These are phyloP conservation scores for Pythium pyrilobum DNA, from an alignment of 352 stramenopile genomes.

Conservation along the genomic window DNA sequence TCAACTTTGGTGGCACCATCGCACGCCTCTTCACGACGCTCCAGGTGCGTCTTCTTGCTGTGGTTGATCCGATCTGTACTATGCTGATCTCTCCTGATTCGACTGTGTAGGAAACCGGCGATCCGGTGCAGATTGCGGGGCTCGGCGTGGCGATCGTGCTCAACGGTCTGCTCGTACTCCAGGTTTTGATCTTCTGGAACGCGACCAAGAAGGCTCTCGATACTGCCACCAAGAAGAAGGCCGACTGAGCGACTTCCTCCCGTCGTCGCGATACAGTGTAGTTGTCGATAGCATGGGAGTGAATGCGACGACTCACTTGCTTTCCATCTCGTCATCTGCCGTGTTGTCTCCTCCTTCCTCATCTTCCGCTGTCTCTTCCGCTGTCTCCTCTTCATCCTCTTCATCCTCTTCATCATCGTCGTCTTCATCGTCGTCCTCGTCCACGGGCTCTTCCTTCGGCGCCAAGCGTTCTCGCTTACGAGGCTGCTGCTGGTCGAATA, in stretches of 20 bases:
- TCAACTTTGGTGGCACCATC: constrained; percentile 77
- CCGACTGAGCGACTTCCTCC: constrained; percentile 43
- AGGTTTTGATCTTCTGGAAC: constrained; percentile 79
- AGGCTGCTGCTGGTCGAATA: constrained; percentile 60
- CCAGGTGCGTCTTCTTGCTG: constrained; percentile 28
- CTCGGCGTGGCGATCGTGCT: constrained; percentile 72
- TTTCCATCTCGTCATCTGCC: neutral
- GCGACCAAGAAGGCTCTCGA: constrained; percentile 73
- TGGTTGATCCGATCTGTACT: neutral
- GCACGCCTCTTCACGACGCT: constrained; percentile 86
- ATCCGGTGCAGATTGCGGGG: constrained; percentile 60
- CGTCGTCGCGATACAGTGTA: no score
- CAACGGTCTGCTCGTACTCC: constrained; percentile 72
- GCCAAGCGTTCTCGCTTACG: constrained; percentile 39
- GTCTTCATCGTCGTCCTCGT: constrained; percentile 23
- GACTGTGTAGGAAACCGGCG: constrained; percentile 54
- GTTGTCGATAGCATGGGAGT: neutral
- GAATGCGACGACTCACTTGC: no score
- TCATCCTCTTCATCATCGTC: constrained; percentile 22
- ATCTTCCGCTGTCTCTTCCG: neutral
- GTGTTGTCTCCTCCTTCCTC: neutral
- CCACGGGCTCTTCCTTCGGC: constrained; percentile 26
- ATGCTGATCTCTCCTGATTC: neutral
- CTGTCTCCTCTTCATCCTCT: constrained; percentile 26
- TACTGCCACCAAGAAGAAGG: constrained; percentile 63